phyloP scores from a whole-genome alignment of 2,329 filamentous ascomycete species.

The Penicillium concentricum region DNA sequence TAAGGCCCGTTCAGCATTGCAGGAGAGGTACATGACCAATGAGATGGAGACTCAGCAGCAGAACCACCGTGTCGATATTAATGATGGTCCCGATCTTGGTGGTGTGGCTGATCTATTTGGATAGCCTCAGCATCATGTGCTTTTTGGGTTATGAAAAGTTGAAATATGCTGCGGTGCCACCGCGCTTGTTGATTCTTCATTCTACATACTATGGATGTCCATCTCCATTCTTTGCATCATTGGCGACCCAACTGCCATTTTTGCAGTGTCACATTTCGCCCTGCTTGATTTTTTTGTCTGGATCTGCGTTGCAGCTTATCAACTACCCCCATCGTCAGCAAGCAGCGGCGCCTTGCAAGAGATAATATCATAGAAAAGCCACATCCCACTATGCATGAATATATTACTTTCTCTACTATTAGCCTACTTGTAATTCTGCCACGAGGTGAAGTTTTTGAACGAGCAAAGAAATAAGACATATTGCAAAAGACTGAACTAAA shows the following conservation, averaged over 20 bases:
- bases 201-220: not conserved
- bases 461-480: slow-evolving; percentile 14
- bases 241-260: not conserved
- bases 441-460: not conserved
- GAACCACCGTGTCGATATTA: slow-evolving; percentile 42
- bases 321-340: slow-evolving; percentile 17
- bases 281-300: slow-evolving; percentile 5
- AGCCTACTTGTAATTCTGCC: not conserved
- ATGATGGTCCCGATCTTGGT: slow-evolving; percentile 51
- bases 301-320: slow-evolving; percentile 9
- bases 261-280: not conserved
- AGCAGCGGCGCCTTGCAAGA: slow-evolving; percentile 17
- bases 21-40: slow-evolving; percentile 45
- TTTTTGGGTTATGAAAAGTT: not conserved
- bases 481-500: slow-evolving; percentile 28
- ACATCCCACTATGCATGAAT: slow-evolving; percentile 1
- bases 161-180: not conserved
- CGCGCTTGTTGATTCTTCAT: not conserved
- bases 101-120: slow-evolving; percentile 57
- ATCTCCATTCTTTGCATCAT: not conserved
- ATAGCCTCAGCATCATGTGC: slow-evolving; percentile 20
- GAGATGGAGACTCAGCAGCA: slow-evolving; percentile 46
- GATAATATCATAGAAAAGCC: slow-evolving; percentile 3
- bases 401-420: not conserved
- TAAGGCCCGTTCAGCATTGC: slow-evolving; percentile 44